Conservation (phyloP, 495 filamentous ascomycete genomes). For the Pyrenopolyporus hunteri region DNA sequence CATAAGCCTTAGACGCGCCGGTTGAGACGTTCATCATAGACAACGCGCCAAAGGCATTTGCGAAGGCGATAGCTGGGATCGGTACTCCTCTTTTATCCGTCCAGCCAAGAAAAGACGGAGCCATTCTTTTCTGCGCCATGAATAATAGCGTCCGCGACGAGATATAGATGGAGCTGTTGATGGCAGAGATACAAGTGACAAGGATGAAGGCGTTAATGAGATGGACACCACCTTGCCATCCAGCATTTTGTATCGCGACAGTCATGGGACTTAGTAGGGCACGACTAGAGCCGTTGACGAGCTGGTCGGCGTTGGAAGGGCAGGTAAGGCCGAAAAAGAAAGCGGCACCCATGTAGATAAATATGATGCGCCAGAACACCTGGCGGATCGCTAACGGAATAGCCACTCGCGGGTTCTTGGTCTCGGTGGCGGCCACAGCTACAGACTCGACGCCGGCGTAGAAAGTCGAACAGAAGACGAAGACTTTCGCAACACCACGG, state of each 20-base stretch:
- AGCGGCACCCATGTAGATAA: slow-evolving; percentile 74
- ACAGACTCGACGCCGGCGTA: slow-evolving; percentile 79
- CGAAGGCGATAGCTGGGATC: slow-evolving; percentile 64
- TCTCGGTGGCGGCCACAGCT: slow-evolving; percentile 76
- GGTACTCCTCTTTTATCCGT: slow-evolving; percentile 70
- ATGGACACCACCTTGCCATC: slow-evolving; percentile 60
- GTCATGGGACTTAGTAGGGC: slow-evolving; percentile 64
- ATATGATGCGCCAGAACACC: slow-evolving; percentile 76
- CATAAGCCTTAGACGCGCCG: slow-evolving; percentile 62
- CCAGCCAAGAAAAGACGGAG: slow-evolving; percentile 67
- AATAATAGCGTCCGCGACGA: slow-evolving; percentile 68
- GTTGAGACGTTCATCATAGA: slow-evolving; percentile 68
- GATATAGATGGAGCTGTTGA: slow-evolving; percentile 73
- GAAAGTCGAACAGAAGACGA: slow-evolving; percentile 71
- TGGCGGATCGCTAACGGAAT: slow-evolving; percentile 76
- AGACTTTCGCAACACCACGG: slow-evolving; percentile 62
- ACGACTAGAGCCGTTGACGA: slow-evolving; percentile 56
- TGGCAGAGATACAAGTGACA: slow-evolving; percentile 70
- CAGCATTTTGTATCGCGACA: slow-evolving; percentile 64
- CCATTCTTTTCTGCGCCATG: slow-evolving; percentile 70
- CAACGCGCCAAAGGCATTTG: slow-evolving; percentile 70
- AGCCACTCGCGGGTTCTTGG: slow-evolving; percentile 71
- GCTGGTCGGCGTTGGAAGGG: slow-evolving; percentile 51
- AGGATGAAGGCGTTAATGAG: slow-evolving; percentile 77
- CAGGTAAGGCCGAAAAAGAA: slow-evolving; percentile 73